Evolutionary conservation across 1,139 yeast species (phyloP).

Genomic region (Yamadazyma aaseri): DNA sequence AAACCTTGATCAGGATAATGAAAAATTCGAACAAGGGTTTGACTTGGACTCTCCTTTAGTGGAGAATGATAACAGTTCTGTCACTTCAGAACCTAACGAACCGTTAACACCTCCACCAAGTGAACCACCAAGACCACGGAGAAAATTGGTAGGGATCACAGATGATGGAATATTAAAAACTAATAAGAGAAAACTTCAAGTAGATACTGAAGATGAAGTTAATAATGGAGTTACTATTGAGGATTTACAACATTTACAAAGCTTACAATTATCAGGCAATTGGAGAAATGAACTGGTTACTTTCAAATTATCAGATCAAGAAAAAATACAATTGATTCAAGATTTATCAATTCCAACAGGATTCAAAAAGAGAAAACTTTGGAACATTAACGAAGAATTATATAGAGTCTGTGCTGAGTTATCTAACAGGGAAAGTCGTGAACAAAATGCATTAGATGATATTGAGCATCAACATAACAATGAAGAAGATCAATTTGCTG

Average conservation of each 20-base stretch:
- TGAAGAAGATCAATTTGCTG: slow-evolving; percentile 19
- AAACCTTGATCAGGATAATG: slow-evolving; percentile 19
- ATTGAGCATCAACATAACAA: slow-evolving; percentile 15
- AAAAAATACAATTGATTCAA: slow-evolving; percentile 35
- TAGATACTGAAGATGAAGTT: slow-evolving; percentile 34
- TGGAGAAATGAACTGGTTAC: slow-evolving; percentile 22
- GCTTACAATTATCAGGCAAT: slow-evolving; percentile 19
- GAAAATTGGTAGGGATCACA: slow-evolving; percentile 32
- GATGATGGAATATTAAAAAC: slow-evolving; percentile 42
- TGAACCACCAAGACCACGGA: slow-evolving; percentile 21
- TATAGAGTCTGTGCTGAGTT: slow-evolving; percentile 31
- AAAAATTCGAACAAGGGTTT: slow-evolving; percentile 19
- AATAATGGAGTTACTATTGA: slow-evolving; percentile 37
- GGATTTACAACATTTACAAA: slow-evolving; percentile 32
- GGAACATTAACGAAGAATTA: slow-evolving; percentile 36
- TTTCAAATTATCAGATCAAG: slow-evolving; percentile 28
- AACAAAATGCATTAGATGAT: slow-evolving; percentile 12
- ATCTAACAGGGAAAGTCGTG: slow-evolving; percentile 25
- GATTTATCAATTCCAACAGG: slow-evolving; percentile 33
- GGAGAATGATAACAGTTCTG: slow-evolving; percentile 19
- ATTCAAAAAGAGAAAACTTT: slow-evolving; percentile 25
- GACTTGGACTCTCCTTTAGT: slow-evolving; percentile 34
- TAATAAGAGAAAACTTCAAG: slow-evolving; percentile 36
- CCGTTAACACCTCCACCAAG: slow-evolving; percentile 14
- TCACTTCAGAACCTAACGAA: slow-evolving; percentile 16